These are phyloP conservation scores for Scheffersomyces lignosus DNA, from an alignment of 805 yeast species.

Conservation along the genomic window DNA sequence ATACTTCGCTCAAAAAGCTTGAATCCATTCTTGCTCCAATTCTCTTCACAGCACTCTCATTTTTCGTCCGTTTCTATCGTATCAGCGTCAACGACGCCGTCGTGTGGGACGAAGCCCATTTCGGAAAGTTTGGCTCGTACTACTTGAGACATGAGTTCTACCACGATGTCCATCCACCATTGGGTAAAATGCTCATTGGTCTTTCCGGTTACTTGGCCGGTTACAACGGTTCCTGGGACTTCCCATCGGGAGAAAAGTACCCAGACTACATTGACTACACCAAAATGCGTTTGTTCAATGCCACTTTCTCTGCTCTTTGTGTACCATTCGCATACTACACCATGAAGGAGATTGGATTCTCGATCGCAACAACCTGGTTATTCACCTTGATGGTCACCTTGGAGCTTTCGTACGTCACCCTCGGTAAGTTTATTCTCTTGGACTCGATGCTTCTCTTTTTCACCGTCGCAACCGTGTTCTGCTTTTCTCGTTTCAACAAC, in stretches of 20 bases:
- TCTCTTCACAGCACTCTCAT: constrained; percentile 36
- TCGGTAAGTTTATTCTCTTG: constrained; percentile 85
- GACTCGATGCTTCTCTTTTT: constrained; percentile 91
- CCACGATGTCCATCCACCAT: constrained; percentile 97
- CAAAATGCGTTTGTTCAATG: constrained; percentile 86
- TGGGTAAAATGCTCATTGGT: constrained; percentile 92
- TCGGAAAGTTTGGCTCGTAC: constrained; percentile 94
- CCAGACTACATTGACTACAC: constrained; percentile 79
- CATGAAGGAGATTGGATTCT: constrained; percentile 71
- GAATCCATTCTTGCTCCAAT: constrained; percentile 33
- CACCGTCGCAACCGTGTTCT: constrained; percentile 78
- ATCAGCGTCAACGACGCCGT: constrained; percentile 74
- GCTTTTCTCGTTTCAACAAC: constrained; percentile 71
- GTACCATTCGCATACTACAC: constrained; percentile 88
- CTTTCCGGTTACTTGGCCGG: constrained; percentile 84
- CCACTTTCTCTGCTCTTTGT: constrained; percentile 76
- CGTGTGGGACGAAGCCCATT: constrained; percentile 98
- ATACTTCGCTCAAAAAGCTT: constrained; percentile 19
- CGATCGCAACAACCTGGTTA: constrained; percentile 71
- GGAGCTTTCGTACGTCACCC: constrained; percentile 80
- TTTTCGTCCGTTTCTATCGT: constrained; percentile 64
- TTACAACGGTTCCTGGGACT: constrained; percentile 84
- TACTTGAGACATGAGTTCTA: constrained; percentile 86
- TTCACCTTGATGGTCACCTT: constrained; percentile 76
- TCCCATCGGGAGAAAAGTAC: constrained; percentile 77